phyloP scores from a whole-genome alignment of 2,329 filamentous ascomycete genomes.

The Microdochium trichocladiopsis region DNA sequence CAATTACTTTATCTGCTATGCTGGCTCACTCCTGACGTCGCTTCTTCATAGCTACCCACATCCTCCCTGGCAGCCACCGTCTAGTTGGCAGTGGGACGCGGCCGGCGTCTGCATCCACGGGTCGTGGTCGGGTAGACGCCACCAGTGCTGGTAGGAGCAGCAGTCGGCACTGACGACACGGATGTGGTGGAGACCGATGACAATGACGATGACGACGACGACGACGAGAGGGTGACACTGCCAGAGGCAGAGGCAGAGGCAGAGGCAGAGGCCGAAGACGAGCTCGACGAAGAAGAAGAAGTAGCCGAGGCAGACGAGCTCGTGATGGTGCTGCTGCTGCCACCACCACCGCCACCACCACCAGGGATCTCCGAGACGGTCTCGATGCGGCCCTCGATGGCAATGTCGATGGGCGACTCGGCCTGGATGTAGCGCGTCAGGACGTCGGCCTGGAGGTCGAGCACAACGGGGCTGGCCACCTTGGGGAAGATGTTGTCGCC shows the following conservation, averaged over 20 bases:
- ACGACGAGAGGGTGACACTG: neutral
- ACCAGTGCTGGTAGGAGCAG: no score
- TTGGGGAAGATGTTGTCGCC: slow-evolving; percentile 27
- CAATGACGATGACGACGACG: no score
- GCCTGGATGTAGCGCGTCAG: slow-evolving; percentile 27
- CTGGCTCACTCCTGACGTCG: no score
- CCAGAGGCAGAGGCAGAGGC: neutral
- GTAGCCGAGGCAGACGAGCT: neutral
- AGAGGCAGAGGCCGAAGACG: neutral
- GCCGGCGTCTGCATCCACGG: neutral
- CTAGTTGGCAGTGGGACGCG: neutral
- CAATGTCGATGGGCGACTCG: slow-evolving; percentile 25
- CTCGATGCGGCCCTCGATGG: slow-evolving; percentile 28
- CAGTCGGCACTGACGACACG: no score
- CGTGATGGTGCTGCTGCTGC: neutral
- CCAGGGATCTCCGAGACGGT: slow-evolving; percentile 1
- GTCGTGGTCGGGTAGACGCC: neutral
- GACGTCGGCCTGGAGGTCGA: slow-evolving; percentile 35
- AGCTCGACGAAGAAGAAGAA: neutral
- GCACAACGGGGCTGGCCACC: slow-evolving; percentile 21
- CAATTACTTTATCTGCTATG: no score
- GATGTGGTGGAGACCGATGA: no score
- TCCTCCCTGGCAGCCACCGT: no score
- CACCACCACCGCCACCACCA: neutral
- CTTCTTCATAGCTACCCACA: no score